Percentiles rank a stretch among this genome's conserved stretches.
Evolutionary conservation across 83 land plant genomes (phyloP).

Genomic region (Picea abies): DNA sequence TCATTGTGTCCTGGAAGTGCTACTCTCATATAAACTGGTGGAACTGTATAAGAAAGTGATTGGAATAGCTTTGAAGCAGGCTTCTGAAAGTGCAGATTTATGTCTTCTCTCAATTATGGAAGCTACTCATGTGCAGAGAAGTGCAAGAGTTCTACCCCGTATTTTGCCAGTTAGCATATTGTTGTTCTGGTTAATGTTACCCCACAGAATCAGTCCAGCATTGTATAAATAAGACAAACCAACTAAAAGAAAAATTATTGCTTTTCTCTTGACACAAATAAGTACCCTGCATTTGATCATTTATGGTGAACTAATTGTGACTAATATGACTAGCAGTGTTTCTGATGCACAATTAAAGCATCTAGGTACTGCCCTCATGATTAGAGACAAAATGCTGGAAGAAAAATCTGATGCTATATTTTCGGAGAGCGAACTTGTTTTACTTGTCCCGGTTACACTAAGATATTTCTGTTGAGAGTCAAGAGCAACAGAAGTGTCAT

Average conservation of each 20-base stretch:
- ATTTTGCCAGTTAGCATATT: slow-evolving; percentile 27
- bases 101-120: slow-evolving; percentile 56
- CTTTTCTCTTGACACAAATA: slow-evolving; percentile 27
- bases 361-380: slow-evolving; percentile 2
- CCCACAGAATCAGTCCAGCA: slow-evolving; percentile 38
- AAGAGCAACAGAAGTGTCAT: slow-evolving; percentile 16
- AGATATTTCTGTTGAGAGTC: slow-evolving; percentile 29
- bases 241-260: slow-evolving; percentile 39
- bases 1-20: no score
- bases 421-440: slow-evolving; percentile 41
- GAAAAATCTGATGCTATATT: slow-evolving; percentile 9
- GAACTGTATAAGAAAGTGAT: slow-evolving; percentile 38
- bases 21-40: background rate
- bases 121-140: slow-evolving; percentile 9
- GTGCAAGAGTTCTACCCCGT: background rate
- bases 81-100: slow-evolving; percentile 36
- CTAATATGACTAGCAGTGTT: background rate
- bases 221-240: slow-evolving; percentile 31
- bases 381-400: background rate
- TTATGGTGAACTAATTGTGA: slow-evolving; percentile 41
- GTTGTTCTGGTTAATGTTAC: slow-evolving; percentile 24
- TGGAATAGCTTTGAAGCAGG: slow-evolving; percentile 24
- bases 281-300: slow-evolving; percentile 47
- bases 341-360: slow-evolving; percentile 7
- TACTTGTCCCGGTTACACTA: slow-evolving; percentile 67